phyloP scores from a whole-genome alignment of 768 basidiomycete species.

The Artomyces pyxidatus region DNA sequence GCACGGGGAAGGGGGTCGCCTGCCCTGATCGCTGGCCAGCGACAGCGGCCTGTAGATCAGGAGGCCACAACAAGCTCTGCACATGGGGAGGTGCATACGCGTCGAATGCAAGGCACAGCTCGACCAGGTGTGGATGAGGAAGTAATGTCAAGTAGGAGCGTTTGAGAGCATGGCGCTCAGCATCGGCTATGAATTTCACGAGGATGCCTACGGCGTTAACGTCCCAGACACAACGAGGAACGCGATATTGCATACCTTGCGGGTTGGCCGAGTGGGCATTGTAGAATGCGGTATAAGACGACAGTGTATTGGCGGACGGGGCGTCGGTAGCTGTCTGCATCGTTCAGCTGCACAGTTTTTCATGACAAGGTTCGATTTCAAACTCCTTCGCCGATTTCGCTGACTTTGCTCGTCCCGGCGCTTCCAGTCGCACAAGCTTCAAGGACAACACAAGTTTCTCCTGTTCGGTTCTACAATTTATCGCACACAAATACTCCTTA shows the following conservation, averaged over 20 bases:
- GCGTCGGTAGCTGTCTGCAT: constrained; percentile 45
- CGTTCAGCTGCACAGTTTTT: constrained; percentile 68
- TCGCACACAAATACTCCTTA: no score
- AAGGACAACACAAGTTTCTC: no score
- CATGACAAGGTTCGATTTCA: constrained; percentile 51
- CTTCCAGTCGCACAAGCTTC: no score
- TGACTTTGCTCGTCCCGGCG: neutral
- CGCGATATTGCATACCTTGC: constrained; percentile 11
- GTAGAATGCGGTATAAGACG: constrained; percentile 16
- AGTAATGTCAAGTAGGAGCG: constrained; percentile 63
- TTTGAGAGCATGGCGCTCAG: constrained; percentile 51
- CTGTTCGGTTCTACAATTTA: no score
- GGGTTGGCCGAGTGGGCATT: constrained; percentile 18
- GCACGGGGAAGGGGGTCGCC: constrained; percentile 10
- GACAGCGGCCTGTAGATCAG: constrained; percentile 59
- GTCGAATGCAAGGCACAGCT: constrained; percentile 69
- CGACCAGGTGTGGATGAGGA: constrained; percentile 64
- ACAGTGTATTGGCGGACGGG: constrained; percentile 27
- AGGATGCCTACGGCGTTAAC: no score
- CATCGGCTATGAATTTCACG: no score
- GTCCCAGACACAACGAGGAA: no score
- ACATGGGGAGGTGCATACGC: constrained; percentile 57
- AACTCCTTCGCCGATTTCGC: constrained; percentile 12
- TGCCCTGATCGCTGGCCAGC: constrained; percentile 31
- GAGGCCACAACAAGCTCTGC: constrained; percentile 64